Base-by-base conservation (phyloP, 2,329 filamentous ascomycete genomes). In the Alternaria alternata region DNA sequence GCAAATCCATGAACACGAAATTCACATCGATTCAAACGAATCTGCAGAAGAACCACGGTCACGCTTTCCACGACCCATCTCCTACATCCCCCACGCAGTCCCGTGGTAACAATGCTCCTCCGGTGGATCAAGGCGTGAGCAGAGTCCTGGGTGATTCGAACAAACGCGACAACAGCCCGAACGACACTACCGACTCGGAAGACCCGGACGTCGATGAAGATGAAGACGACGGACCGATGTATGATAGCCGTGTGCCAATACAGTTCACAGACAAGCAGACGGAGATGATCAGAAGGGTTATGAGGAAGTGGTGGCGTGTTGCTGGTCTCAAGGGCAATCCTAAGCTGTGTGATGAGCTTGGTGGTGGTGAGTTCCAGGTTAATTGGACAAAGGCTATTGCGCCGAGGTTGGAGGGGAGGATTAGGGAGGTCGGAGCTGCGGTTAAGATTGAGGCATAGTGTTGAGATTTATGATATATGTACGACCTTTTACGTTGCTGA, bases 321-420 rank as follows among this genome's bases (percentile, higher is more conserved):
- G 88, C 90, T 0, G 88, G 88, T 0, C 80, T 96, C 20, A 82
- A 88, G 59, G 83, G 78, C 0, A 69, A 77, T 38, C 75, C 81
- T 9, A 74, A 71, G 6, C 75, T 81, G 55, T 83, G 85, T 16
- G 84, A 91, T 60, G 83, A 84, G 58, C 82, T 88, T 51, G 84
- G 81, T 0, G 88, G 88, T 61, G 82, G 82, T 44, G 85, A 88
- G 51, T 88, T 90, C 32, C 80, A 80, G 38, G 84, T 86, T 2
- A 85, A 89, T 65, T 96, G 93, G 92, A 94, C 92, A 8, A 87
- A 86, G 61, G 90, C 91, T 2, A 94, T 96, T 75, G 87, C 89
- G 56, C 93, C 93, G 1, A 85, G 86, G 57, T 62, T 94, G 8
- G 93, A 96, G 75, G 92, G 92, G 1, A 86, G 93, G 48, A 96